A percentile compares a stretch with the other conserved stretches of the same genome.
Evolutionary conservation across 2,329 filamentous ascomycete species (phyloP).

Genomic region (Mycocentrospora acerina): DNA sequence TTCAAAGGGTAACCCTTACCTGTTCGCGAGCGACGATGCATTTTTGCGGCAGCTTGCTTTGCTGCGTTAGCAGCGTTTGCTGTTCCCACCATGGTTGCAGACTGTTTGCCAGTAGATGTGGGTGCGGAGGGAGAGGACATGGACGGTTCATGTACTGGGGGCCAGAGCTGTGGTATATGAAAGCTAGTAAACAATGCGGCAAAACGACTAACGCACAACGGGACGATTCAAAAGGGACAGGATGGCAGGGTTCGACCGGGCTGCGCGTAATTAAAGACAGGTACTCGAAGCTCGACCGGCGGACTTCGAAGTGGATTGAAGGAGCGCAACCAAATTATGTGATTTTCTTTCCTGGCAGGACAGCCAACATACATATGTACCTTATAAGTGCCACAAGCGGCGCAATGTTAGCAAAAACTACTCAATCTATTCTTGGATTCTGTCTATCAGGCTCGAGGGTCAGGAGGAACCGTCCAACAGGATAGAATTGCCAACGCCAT

Average conservation of each 20-base stretch:
- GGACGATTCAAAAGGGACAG: constrained; percentile 47
- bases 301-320: constrained; percentile 45
- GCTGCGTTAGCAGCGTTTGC: constrained; percentile 52
- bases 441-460: constrained; percentile 27
- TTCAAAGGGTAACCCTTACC: constrained; percentile 61
- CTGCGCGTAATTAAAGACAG: constrained; percentile 49
- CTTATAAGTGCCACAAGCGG: constrained; percentile 49
- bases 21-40: constrained; percentile 92
- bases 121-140: constrained; percentile 52
- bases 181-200: constrained; percentile 45
- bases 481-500: constrained; percentile 30
- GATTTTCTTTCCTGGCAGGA: constrained; percentile 38
- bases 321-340: constrained; percentile 51
- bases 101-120: constrained; percentile 44
- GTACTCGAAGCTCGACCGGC: constrained; percentile 53
- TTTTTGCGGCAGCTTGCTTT: constrained; percentile 69
- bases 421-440: constrained; percentile 52
- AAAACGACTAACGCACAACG: constrained; percentile 45
- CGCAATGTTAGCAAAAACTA: constrained; percentile 44
- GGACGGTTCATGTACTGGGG: constrained; percentile 46
- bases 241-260: constrained; percentile 44
- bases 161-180: constrained; percentile 44
- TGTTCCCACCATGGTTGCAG: constrained; percentile 53
- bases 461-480: constrained; percentile 29
- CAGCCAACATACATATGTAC: constrained; percentile 41